Base-by-base conservation (phyloP, 176 grass and related monocot species). In the Ensete glaucum region DNA sequence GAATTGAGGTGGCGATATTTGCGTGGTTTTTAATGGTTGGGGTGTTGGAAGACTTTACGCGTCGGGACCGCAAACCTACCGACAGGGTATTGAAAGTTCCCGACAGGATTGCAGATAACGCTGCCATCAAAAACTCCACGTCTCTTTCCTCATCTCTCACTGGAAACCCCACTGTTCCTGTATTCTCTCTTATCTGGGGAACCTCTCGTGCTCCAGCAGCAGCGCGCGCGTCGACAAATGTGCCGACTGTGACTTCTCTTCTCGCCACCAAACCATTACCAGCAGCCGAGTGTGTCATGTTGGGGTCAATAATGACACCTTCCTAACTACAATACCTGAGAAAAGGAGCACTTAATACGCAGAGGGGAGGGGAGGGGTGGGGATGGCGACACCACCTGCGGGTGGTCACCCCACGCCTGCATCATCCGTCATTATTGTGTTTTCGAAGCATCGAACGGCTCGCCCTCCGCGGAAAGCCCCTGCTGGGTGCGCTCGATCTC, bases 371-470 rank as follows among this genome's bases (percentile, higher is more conserved):
- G 1, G 24, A 24, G 0, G 1, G 34, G 9, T 8, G 29, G 19
- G 51, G 48, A 70, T 50, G 67, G 67, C 67, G 67, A 70, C 67
- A 70, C 67, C 43, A 70, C 67, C 67, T 70, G 67, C 34, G 67
- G 51, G 1, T 51, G 16, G 13, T 1, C 67, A 27, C 16, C 25
- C 67, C 67, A 69, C 67, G 67, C 67, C 75, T 77, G 75, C 58
- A 66, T 62, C 75, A 52, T 64, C 75, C 29, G 59, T 58, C 75
- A 77, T 77, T 64, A 77, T 77, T 77, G 59, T 77, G 75, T 77
- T 77, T 60, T 49, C 20, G 49, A 77, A 60, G n/a, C 60, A 77
- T 77, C 75, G 60, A 52, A 77, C 75, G 75, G 75, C 75, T 51
- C 75, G n/a, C 60, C 58, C 16, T 43, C 51, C 24, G 68, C 15